Percentiles rank a stretch among this genome's conserved stretches.
These are phyloP conservation scores for Pseudovirgaria hyperparasitica DNA, from an alignment of 2,329 filamentous ascomycete genomes.

Conservation along the genomic window DNA sequence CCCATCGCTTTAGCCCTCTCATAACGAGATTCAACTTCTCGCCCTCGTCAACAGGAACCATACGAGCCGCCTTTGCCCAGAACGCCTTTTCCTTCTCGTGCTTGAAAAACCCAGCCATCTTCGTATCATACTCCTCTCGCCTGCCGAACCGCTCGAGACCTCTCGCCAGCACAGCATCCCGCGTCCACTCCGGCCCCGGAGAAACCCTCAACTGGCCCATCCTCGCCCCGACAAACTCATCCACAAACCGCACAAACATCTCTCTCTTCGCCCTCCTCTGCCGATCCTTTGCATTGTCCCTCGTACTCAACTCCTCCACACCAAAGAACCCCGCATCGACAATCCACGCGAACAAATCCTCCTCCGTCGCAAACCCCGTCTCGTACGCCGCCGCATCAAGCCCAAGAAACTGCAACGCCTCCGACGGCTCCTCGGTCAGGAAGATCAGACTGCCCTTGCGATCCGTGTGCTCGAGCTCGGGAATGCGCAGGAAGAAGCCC, in stretches of 20 bases:
- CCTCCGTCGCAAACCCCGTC: conserved; percentile 39
- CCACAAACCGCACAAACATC: conserved; percentile 47
- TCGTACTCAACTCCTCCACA: conserved; percentile 20
- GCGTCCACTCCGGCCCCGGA: no score
- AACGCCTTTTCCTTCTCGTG: conserved; percentile 26
- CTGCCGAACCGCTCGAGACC: conserved; percentile 42
- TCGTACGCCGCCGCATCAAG: conserved; percentile 40
- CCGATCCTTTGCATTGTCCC: conserved; percentile 40
- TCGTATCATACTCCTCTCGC: conserved; percentile 30
- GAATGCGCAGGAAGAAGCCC: conserved; percentile 52
- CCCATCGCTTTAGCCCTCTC: conserved; percentile 22
- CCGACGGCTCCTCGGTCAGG: conserved; percentile 43
- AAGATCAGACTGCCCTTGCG: conserved; percentile 45
- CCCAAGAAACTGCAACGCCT: conserved; percentile 51
- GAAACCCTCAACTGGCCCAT: conserved; percentile 3
- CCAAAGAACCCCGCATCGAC: conserved; percentile 47
- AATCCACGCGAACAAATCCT: conserved; percentile 51
- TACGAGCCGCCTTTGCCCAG: conserved; percentile 32
- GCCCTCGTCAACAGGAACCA: conserved; percentile 14
- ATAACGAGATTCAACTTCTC: conserved; percentile 12
- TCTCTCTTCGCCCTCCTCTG: conserved; percentile 42
- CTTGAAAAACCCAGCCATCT: conserved; percentile 24
- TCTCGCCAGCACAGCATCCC: conserved; percentile 38
- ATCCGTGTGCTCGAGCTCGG: conserved; percentile 51
- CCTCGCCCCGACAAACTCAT: conserved; percentile 43